A percentile compares a stretch with the other conserved stretches of the same genome.
phyloP scores from a whole-genome alignment of 163 green algal genomes.

The Scenedesmus sp. region DNA sequence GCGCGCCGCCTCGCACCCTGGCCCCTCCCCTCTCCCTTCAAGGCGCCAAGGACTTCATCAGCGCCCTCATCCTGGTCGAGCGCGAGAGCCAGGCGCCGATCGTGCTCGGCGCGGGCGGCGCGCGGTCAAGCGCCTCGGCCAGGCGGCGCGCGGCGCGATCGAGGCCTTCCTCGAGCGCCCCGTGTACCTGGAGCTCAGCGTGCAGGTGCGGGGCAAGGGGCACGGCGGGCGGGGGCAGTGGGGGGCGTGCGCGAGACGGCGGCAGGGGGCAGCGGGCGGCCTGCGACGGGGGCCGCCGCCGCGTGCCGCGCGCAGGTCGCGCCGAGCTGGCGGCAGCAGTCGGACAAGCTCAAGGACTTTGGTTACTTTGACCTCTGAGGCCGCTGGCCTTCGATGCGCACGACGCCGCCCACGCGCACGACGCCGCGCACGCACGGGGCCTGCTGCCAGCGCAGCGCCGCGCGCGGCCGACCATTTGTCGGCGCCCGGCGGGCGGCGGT shows the following conservation, averaged over 20 bases:
- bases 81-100: constrained; percentile 77
- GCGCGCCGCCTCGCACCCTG: no score
- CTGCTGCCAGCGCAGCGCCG: no score
- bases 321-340: constrained; percentile 59
- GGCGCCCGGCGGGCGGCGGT: no score
- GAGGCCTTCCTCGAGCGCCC: constrained; percentile 66
- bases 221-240: neutral
- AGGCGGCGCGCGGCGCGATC: constrained; percentile 54
- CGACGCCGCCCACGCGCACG: no score
- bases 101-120: constrained; percentile 71
- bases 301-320: constrained; percentile 45
- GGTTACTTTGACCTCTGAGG: constrained; percentile 67
- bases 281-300: neutral
- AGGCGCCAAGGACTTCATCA: constrained; percentile 84
- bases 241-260: neutral
- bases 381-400: no score
- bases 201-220: constrained; percentile 48
- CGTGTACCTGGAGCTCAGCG: constrained; percentile 68
- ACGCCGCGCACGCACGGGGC: no score
- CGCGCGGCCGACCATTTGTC: no score
- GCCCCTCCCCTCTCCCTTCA: no score
- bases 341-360: constrained; percentile 59
- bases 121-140: constrained; percentile 53
- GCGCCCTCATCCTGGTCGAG: constrained; percentile 77
- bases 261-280: neutral